Evolutionary conservation across 371 early-diverging fungal genomes (phyloP).

Genomic region (Mortierella sp.): DNA sequence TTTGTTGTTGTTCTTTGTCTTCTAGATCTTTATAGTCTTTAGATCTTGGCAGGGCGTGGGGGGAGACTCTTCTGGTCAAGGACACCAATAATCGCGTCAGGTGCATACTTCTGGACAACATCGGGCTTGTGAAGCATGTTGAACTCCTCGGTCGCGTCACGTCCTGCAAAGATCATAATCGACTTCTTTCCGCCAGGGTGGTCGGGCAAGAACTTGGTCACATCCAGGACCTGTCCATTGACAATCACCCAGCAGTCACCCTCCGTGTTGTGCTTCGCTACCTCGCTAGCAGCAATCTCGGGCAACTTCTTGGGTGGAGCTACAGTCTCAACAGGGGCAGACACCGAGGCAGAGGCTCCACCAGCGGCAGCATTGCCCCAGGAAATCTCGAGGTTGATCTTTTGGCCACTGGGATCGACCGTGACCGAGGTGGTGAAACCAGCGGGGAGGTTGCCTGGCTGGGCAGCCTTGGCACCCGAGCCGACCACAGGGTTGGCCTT

Average conservation of each 20-base stretch:
- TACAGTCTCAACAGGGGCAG: slow-evolving; percentile 49
- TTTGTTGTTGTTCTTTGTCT: background rate
- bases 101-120: slow-evolving; percentile 90
- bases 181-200: slow-evolving; percentile 93
- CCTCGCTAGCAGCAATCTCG: slow-evolving; percentile 72
- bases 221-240: slow-evolving; percentile 91
- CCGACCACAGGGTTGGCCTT: slow-evolving; percentile 62
- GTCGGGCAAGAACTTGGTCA: slow-evolving; percentile 89
- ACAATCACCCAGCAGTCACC: slow-evolving; percentile 97
- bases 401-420: slow-evolving; percentile 62
- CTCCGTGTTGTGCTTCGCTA: slow-evolving; percentile 88
- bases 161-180: slow-evolving; percentile 84
- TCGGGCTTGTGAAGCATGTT: slow-evolving; percentile 92
- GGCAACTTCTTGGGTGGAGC: slow-evolving; percentile 47
- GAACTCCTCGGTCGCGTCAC: slow-evolving; percentile 91
- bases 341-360: slow-evolving; percentile 28
- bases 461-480: slow-evolving; percentile 52
- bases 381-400: slow-evolving; percentile 75
- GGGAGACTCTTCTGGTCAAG: slow-evolving; percentile 61
- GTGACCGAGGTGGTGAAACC: slow-evolving; percentile 68
- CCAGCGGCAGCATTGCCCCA: slow-evolving; percentile 48
- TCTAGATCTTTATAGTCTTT: slow-evolving; percentile 1
- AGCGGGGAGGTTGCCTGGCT: slow-evolving; percentile 61
- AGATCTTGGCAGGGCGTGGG: slow-evolving; percentile 52
- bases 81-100: slow-evolving; percentile 81